These are phyloP conservation scores for Podaxis sp. DNA, from an alignment of 768 basidiomycete species.

Conservation along the genomic window DNA sequence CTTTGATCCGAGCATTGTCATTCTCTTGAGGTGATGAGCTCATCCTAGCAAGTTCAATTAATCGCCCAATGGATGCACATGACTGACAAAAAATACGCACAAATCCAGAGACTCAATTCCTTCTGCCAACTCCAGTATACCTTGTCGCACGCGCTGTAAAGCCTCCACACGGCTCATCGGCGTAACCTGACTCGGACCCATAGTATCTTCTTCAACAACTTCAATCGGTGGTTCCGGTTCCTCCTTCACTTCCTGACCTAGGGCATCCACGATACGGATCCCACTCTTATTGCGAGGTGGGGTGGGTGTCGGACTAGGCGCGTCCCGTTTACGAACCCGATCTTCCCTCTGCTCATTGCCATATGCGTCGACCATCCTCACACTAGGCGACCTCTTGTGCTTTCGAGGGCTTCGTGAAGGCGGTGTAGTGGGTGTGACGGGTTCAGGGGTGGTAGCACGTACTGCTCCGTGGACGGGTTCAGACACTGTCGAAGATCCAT, in stretches of 20 bases:
- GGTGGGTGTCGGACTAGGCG: constrained; percentile 12
- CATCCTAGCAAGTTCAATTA: background rate
- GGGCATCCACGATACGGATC: constrained; percentile 66
- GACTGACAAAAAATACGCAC: constrained; percentile 32
- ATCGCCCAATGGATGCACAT: background rate
- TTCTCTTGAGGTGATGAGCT: constrained; percentile 18
- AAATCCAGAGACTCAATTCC: constrained; percentile 57
- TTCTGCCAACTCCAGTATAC: constrained; percentile 54
- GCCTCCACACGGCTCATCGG: constrained; percentile 46
- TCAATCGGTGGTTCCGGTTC: constrained; percentile 17
- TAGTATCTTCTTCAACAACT: constrained; percentile 21
- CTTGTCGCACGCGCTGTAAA: constrained; percentile 53
- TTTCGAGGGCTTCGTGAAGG: constrained; percentile 32
- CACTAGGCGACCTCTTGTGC: constrained; percentile 34
- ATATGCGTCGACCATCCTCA: constrained; percentile 72
- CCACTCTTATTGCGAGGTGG: constrained; percentile 33
- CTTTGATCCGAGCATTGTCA: constrained; percentile 44
- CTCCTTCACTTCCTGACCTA: constrained; percentile 58
- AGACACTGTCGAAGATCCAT: constrained; percentile 20
- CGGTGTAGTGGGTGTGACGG: constrained; percentile 12
- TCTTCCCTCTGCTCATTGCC: constrained; percentile 44
- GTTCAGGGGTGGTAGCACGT: constrained; percentile 20
- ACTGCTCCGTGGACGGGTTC: background rate
- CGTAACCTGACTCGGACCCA: constrained; percentile 9
- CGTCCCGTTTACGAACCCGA: background rate